Evolutionary conservation across 176 grass and related monocot genomes (phyloP), one percentile per base, ranked within the genome.

Genomic region (Oryza brachyantha): DNA sequence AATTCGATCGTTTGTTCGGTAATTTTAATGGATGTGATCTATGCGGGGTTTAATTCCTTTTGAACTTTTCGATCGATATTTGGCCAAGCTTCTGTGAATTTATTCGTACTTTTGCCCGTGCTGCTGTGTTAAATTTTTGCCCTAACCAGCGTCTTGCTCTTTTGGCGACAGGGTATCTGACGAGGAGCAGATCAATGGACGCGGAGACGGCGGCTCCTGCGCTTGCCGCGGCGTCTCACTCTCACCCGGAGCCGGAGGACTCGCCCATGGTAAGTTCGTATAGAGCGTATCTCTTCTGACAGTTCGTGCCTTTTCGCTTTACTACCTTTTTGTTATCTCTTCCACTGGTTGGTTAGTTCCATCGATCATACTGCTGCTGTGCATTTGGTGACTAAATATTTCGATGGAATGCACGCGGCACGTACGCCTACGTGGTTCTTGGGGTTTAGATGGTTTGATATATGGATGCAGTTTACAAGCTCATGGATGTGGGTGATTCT

Each of bases 241-340:
- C n/a, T n/a, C n/a, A n/a, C n/a, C n/a, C n/a, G n/a, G n/a, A n/a
- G n/a, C n/a, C n/a, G 48, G 73, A 67, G 61, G 57, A 50, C 52
- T 74, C 86, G 54, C 81, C 83, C 83, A 73, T 72, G 81, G 81
- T 88, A 88, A 52, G 80, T 87, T 21, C 66, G 34, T 25, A 5
- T 13, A 28, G 41, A 46, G 8, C 43, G 43, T 29, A 63, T 26
- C 67, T 26, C 67, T 85, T 74, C 73, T 27, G 17, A 16, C 61
- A 60, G 43, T 72, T 37, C 43, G 21, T 72, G 7, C 27, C 8
- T 26, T 26, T 34, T 38, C 11, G 7, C 66, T 69, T 26, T 59
- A 57, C 36, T n/a, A n/a, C n/a, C n/a, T n/a, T n/a, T n/a, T 21
- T 83, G 76, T 60, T 52, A 38, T 43, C 54, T 71, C 29, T 24